Evolutionary conservation across 176 grass and related monocot genomes (phyloP), one percentile per base, ranked within the genome.

Genomic region (Triticum turgidum): DNA sequence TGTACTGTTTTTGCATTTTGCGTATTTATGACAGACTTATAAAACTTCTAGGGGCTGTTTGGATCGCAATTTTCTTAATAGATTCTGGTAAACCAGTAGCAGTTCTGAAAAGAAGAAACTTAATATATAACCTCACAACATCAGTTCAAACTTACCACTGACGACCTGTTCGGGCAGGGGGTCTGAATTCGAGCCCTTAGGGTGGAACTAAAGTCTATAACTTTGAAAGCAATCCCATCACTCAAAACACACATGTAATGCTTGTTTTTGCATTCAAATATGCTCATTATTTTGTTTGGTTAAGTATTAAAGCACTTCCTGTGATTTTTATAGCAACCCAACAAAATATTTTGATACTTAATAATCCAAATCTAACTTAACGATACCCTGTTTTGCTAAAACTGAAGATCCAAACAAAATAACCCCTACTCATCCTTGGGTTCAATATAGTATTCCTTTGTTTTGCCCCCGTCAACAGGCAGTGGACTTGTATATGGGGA

Each of bases 401-500:
- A 66, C 27, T 66, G 5, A 32, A 66, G 12, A 66, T 66, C 27
- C 27, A 15, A 66, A 67, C 65, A 66, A 15, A 66, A 67, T 29
- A 66, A 66, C 12, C 27, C 12, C 29, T 34, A 18, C 29, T 13
- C 65, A 34, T 61, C 29, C 64, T 3, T 66, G 27, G 29, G 64
- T 7, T 66, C 54, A 77, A 51, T 78, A 25, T 25, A 25, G 25
- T 41, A 17, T 85, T 9, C 49, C 61, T 52, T 84, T 84, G 11
- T 76, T 41, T 63, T 37, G 35, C 0, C 0, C 45, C 70, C 69
- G 64, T 47, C 52, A 34, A 80, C 44, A 98, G 95, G 95, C 91
- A 51, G 87, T 93, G 86, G 95, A 98, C 84, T 62, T 98, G 34
- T 92, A 98, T 93, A 94, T 95, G 79, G 91, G 92, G 72, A 95